Percentiles rank a stretch among this genome's conserved stretches.
Conservation (phyloP, 1,284 basidiomycete species). For the Ganoderma meredithae region DNA sequence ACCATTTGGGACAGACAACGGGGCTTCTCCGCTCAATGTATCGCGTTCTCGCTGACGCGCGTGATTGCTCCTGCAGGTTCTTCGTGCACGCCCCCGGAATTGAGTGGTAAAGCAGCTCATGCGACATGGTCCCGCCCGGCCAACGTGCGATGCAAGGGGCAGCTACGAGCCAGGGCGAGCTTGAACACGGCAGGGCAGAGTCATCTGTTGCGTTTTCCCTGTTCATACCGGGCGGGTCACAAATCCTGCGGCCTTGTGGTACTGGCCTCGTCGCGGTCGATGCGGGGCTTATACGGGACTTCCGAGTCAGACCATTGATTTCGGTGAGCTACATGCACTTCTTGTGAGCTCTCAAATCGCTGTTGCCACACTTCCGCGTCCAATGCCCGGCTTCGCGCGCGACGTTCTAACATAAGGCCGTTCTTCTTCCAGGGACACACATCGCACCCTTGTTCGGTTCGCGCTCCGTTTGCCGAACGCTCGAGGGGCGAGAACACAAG, state of each 20-base stretch:
- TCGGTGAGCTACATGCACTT: neutral
- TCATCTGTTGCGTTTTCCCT: neutral
- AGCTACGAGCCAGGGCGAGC: neutral
- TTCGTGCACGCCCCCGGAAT: slow-evolving; percentile 7
- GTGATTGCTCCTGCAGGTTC: slow-evolving; percentile 17
- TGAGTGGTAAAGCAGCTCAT: neutral
- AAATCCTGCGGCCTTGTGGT: neutral
- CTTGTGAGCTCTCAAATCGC: neutral
- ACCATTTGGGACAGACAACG: neutral
- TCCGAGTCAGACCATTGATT: neutral
- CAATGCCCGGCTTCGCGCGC: neutral
- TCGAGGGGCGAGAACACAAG: slow-evolving; percentile 10
- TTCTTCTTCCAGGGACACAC: slow-evolving; percentile 1
- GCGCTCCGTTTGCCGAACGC: slow-evolving; percentile 22
- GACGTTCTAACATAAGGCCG: slow-evolving; percentile 1
- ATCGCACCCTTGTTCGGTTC: slow-evolving; percentile 11
- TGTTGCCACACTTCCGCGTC: neutral
- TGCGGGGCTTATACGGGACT: neutral
- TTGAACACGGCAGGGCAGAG: neutral
- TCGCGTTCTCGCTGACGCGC: slow-evolving; percentile 20
- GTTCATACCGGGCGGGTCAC: slow-evolving; percentile 13
- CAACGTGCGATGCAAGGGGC: slow-evolving; percentile 20
- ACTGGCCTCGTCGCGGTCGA: slow-evolving; percentile 3
- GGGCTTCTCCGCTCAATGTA: neutral
- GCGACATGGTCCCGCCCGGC: slow-evolving; percentile 5